Base-by-base conservation (phyloP, 495 filamentous ascomycete genomes). In the Trichoderma orchidacearum region DNA sequence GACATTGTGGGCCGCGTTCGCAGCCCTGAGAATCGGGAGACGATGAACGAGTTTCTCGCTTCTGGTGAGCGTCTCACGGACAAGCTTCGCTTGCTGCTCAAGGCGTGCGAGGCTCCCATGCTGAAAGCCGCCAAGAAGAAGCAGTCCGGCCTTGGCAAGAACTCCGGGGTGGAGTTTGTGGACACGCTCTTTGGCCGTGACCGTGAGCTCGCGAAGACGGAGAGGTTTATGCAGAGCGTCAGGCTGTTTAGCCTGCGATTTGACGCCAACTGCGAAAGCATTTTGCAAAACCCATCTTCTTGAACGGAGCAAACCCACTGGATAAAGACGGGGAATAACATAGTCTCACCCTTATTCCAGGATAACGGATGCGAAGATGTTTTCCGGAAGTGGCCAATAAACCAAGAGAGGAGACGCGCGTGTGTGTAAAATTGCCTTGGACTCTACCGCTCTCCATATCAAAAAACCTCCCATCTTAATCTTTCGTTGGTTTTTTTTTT, bases 171-270 rank as follows among this genome's bases (percentile, higher is more conserved):
- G 61, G 94, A 96, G 79, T 97, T 98, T 66, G 92, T 98, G 63
- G 88, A 96, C 65, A 89, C 91, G 50, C 89, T 98, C 60, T 98
- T 97, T 65, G 94, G 93, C 61, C 83, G 86, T 59, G 93, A 96
- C 65, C 84, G 91, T 55, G 86, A 96, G 68, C 77, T 96, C 36
- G 87, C 95, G 68, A 84, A 83, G 67, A 96, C 93, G n/a, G 89
- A 97, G 76, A 85, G 85, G 72, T 78, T 97, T 71, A 96, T 97
- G 93, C 82, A 86, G 60, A 84, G 84, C 54, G 85, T 96, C 66
- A 83, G 86, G n/a, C 77, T 92, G 11, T 98, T 93, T 91, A 89
- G 87, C 65, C 83, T 95, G 73, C 85, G 93, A 21, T 98, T 96
- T 66, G 91, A 96, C 65, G 88, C 88, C 66, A 96, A 96, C 77